Evolutionary conservation across 2,329 filamentous ascomycete species (phyloP).

Genomic region (Whalleya microplaca): DNA sequence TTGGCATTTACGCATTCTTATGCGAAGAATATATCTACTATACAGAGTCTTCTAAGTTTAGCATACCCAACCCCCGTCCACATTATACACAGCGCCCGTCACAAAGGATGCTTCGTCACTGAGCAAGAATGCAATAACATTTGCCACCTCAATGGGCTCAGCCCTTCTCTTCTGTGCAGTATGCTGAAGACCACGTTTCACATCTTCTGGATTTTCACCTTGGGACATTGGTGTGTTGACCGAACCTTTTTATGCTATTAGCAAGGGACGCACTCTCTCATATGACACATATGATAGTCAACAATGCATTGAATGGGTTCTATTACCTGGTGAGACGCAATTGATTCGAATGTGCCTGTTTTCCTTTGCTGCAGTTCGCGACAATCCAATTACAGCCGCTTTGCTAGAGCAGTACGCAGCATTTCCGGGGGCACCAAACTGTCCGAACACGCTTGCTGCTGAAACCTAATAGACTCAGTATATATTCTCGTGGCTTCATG

Average conservation of each 20-base stretch:
- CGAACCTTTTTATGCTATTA: slow-evolving; percentile 22
- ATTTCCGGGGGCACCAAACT: slow-evolving; percentile 37
- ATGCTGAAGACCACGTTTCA: slow-evolving; percentile 18
- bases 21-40: too few relatives aligned
- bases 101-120: slow-evolving; percentile 37
- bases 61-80: slow-evolving; percentile 37
- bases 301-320: too few relatives aligned
- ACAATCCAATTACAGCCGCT: slow-evolving; percentile 38
- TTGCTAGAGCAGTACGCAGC: slow-evolving; percentile 38
- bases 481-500: too few relatives aligned
- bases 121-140: slow-evolving; percentile 41
- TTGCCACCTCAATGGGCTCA: slow-evolving; percentile 38
- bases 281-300: too few relatives aligned
- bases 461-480: slow-evolving; percentile 2
- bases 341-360: slow-evolving; percentile 37
- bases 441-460: slow-evolving; percentile 9
- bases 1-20: too few relatives aligned
- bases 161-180: slow-evolving; percentile 29
- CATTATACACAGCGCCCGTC: slow-evolving; percentile 27
- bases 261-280: too few relatives aligned
- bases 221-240: slow-evolving; percentile 37
- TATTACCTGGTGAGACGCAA: slow-evolving; percentile 34
- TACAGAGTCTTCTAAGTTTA: slow-evolving; percentile 5
- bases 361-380: slow-evolving; percentile 37
- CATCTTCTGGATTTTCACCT: slow-evolving; percentile 8